Percentiles rank a stretch among this genome's conserved stretches.
Conservation (phyloP, 1,284 basidiomycete genomes). For the Rhodotorula sp. region DNA sequence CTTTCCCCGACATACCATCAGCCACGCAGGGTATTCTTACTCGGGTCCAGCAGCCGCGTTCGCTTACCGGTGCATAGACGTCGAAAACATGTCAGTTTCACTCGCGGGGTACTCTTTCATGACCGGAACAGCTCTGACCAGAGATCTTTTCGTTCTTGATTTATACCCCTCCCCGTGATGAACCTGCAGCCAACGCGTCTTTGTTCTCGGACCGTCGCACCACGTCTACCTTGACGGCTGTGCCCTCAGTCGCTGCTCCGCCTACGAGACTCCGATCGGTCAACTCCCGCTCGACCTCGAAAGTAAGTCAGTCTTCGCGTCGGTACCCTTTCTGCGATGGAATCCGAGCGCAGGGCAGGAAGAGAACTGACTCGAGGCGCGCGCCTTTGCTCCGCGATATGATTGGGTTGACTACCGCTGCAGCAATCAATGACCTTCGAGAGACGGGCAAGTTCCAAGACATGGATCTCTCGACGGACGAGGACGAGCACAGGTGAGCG, state of each 20-base stretch:
- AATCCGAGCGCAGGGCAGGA: background rate
- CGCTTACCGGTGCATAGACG: conserved; percentile 89
- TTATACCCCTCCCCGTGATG: background rate
- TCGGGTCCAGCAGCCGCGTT: conserved; percentile 92
- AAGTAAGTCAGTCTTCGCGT: conserved; percentile 56
- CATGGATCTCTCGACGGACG: conserved; percentile 70
- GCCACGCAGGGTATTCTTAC: conserved; percentile 94
- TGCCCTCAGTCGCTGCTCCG: conserved; percentile 71
- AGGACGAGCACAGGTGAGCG: conserved; percentile 71
- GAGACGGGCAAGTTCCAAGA: conserved; percentile 67
- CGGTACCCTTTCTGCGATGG: background rate
- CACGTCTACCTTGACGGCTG: conserved; percentile 84
- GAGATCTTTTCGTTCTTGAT: no score
- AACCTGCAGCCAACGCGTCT: conserved; percentile 60
- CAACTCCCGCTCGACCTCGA: conserved; percentile 71
- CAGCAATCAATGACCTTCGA: conserved; percentile 69
- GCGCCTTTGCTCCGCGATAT: background rate
- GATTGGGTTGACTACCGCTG: background rate
- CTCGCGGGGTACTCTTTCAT: conserved; percentile 9
- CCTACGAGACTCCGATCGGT: conserved; percentile 85
- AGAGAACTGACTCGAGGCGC: background rate
- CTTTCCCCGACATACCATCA: conserved; percentile 46
- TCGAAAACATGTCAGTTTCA: conserved; percentile 65
- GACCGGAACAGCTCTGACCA: background rate
- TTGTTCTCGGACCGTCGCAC: conserved; percentile 94